These are phyloP conservation scores for Fraxinus paxiana DNA, from an alignment of 305 asterid genomes.

Conservation along the genomic window DNA sequence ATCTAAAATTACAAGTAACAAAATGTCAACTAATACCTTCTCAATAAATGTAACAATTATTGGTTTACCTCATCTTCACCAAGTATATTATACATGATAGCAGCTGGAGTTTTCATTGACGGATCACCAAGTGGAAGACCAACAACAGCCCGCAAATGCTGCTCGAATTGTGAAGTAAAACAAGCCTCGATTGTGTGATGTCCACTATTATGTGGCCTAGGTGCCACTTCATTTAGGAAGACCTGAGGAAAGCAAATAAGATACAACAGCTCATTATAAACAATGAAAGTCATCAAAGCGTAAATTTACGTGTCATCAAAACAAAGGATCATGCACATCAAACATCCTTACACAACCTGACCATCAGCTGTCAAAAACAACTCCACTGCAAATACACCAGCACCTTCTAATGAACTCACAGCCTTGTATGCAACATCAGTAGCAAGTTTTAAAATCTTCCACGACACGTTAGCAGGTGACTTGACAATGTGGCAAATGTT, in stretches of 20 bases:
- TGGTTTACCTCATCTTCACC: slow-evolving; percentile 80
- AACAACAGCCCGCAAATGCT: slow-evolving; percentile 83
- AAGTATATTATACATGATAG: slow-evolving; percentile 82
- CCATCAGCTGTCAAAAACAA: slow-evolving; percentile 84
- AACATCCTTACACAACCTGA: slow-evolving; percentile 50
- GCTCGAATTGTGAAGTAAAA: slow-evolving; percentile 90
- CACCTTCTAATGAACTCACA: slow-evolving; percentile 90
- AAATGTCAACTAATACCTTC: neutral
- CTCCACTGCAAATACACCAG: slow-evolving; percentile 89
- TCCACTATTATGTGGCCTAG: slow-evolving; percentile 98
- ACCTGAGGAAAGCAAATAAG: slow-evolving; percentile 43
- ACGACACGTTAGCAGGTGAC: slow-evolving; percentile 80
- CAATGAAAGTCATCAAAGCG: slow-evolving; percentile 9
- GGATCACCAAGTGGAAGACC: slow-evolving; percentile 98
- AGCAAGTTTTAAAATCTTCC: slow-evolving; percentile 71
- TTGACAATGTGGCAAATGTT: slow-evolving; percentile 93
- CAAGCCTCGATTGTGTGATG: slow-evolving; percentile 90
- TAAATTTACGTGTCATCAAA: slow-evolving; percentile 7
- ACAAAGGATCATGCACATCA: neutral
- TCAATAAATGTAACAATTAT: neutral
- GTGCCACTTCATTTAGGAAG: slow-evolving; percentile 92
- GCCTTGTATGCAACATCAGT: slow-evolving; percentile 76
- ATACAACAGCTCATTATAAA: slow-evolving; percentile 14
- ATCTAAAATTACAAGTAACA: neutral
- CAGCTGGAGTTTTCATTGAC: slow-evolving; percentile 77